Evolutionary conservation across 2,329 filamentous ascomycete genomes (phyloP), one percentile per base, ranked within the genome.

Genomic region (Monilinia fructicola): DNA sequence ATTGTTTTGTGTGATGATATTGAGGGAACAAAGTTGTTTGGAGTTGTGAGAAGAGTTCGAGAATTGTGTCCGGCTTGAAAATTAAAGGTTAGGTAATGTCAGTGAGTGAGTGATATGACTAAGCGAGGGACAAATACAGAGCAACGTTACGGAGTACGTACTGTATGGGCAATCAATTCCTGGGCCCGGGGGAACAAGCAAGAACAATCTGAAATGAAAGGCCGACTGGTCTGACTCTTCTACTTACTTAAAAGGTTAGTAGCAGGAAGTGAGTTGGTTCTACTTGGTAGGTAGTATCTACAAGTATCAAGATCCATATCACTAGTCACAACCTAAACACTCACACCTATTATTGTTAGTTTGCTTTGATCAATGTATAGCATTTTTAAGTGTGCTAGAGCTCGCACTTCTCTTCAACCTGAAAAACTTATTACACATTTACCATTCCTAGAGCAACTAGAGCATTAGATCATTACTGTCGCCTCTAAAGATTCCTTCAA

Each of bases 31-130:
- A 28, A 54, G 52, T 26, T 23, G 26, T 23, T 35, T 12, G 23
- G 35, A 21, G 21, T 7, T 35, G 40, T 48, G 46, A 64, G 28
- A 56, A 38, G 28, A 42, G 14, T 21, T 55, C 48, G 52, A 55
- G 62, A 65, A 65, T 35, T 65, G 42, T 60, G 64, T 53, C 54
- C 54, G 54, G 54, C 46, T 53, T 28, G 54, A 65, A 61, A 61
- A 44, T 54, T 26, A 16, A 46, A 44, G 42, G 44, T 46, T 9
- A 38, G 40, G 46, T 6, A 50, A n/a, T n/a, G n/a, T n/a, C n/a
- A n/a, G n/a, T n/a, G n/a, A n/a, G n/a, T n/a, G n/a, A 50, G n/a
- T 50, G 21, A 7, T 50, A 50, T 60, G 58, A 60, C 58, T 60
- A 60, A 60, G 58, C 58, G 31, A 35, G 31, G 4, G 31, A 31